Base-by-base conservation (phyloP, 345 rosid species). In the Hirschfeldia incana region DNA sequence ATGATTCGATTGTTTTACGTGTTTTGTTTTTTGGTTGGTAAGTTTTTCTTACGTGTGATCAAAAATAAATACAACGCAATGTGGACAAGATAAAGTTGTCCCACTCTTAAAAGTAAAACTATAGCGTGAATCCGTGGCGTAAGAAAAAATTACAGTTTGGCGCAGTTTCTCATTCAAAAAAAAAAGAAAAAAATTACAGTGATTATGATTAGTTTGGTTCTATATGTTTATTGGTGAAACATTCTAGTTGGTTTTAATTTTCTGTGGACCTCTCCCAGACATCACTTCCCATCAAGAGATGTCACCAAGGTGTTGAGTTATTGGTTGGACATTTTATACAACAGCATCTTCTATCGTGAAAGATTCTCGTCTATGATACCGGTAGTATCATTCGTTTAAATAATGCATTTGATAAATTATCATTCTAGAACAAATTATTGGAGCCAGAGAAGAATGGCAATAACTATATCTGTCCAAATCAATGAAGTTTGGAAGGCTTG, bases 221-320 rank as follows among this genome's bases (percentile, higher is more conserved):
- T 3, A 61, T 13, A 21, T 32, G 17, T 63, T 15, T 7, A n/a
- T n/a, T 32, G 12, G 8, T 28, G 8, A 32, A 49, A 46, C 0
- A 65, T 53, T 15, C 8, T 53, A 53, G 6, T 6, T 53, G 26
- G 8, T 53, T 16, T 53, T 15, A n/a, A 44, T 49, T 8, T 4
- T 8, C 5, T 0, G 28, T 15, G 63, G 63, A 59, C 63, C 32
- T 26, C n/a, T 59, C 63, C 11, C 32, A 59, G 12, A 59, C 69
- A 73, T 73, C 74, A 60, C 53, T 78, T 67, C 58, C 57, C 63
- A 78, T 66, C 15, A 78, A 72, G 33, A 73, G 73, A 44, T 59
- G 77, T 72, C 73, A 78, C 82, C 64, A 44, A 67, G 67, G 12
- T 59, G 69, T 73, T 73, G 65, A 8, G 32, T 73, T 67, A 71